Evolutionary conservation across 495 filamentous ascomycete species (phyloP), one percentile per base, ranked within the genome.

Genomic region (Xeromyces bisporus): DNA sequence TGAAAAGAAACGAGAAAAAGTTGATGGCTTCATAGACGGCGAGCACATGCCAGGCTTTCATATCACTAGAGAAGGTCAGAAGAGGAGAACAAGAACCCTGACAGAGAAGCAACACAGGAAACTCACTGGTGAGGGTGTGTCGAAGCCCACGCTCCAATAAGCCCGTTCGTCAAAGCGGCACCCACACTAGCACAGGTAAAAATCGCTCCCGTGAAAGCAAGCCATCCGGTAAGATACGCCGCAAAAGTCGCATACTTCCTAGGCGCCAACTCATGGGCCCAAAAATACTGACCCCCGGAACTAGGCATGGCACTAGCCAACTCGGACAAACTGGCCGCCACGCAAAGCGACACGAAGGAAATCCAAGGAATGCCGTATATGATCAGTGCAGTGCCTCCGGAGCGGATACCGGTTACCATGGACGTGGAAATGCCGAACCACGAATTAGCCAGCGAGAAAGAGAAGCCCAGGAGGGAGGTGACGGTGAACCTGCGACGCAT

Each of bases 361-460:
- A 69, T 56, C 29, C 65, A 48, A 31, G 69, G 60, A 31, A 68
- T 62, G 17, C 70, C 69, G 40, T 71, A 74, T 21, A 73, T 56
- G 36, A 64, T 63, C 24, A 69, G 45, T 7, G 67, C 46, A 2
- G 68, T 62, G 1, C 69, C 69, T 1, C 69, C 69, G 6, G 58
- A 63, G 40, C 59, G 62, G 53, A 75, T 72, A 17, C 69, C 64
- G 14, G 69, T 69, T 34, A 67, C 53, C 17, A 75, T 38, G 9
- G 66, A 60, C 15, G 63, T 58, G 4, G 57, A 61, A 39, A 75
- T 66, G 73, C 60, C 69, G 39, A 67, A 71, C 69, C 69, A 71
- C 2, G 67, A 69, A 42, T 72, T 73, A 26, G 67, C 67, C 24
- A 73, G 51, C 10, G 62, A 62, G 51, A 70, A 73, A 25, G 63